Evolutionary conservation across 1,284 basidiomycete species (phyloP), one percentile per base, ranked within the genome.

Genomic region (Leccinum griseonigrum): DNA sequence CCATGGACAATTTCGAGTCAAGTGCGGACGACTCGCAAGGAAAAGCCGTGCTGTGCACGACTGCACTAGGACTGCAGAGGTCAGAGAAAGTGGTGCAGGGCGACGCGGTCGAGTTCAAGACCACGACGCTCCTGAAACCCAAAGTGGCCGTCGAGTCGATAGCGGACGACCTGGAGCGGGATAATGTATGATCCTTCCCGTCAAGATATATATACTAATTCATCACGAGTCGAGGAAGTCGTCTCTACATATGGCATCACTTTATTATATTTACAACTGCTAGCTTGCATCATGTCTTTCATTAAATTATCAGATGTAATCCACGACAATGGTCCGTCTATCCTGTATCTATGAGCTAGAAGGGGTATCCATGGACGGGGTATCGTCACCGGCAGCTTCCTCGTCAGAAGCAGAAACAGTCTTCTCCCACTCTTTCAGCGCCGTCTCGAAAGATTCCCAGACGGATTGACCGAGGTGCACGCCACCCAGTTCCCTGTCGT

Each of bases 401-500:
- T 59, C 57, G 59, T 75, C 68, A 52, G 67, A 65, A n/a, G 64
- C 59, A 18, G 66, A 60, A 14, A 75, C 70, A 38, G 79, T 75
- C 63, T 74, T 77, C 68, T 88, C 86, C 88, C 88, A 90, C 46
- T 71, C 74, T 73, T 86, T 88, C 68, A 90, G 69, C 40, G 80
- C 83, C 31, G 67, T 76, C 71, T 91, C 90, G 66, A 86, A 88
- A 58, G 80, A 80, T 76, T 92, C 90, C 90, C 90, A 92, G 1
- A 91, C 83, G 11, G 82, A 71, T 64, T 87, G 76, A 4, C 90
- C 90, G 22, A 84, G 79, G 11, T 78, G 74, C 70, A 90, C 87
- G 0, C 88, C 86, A 28, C 89, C 89, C 34, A 86, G 77, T 64
- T 90, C 88, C 2, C 82, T 81, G 66, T 90, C 88, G 65, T 89